These are phyloP conservation scores for Eragrostis tef DNA, from an alignment of 202 grass and related monocot species.

Conservation along the genomic window DNA sequence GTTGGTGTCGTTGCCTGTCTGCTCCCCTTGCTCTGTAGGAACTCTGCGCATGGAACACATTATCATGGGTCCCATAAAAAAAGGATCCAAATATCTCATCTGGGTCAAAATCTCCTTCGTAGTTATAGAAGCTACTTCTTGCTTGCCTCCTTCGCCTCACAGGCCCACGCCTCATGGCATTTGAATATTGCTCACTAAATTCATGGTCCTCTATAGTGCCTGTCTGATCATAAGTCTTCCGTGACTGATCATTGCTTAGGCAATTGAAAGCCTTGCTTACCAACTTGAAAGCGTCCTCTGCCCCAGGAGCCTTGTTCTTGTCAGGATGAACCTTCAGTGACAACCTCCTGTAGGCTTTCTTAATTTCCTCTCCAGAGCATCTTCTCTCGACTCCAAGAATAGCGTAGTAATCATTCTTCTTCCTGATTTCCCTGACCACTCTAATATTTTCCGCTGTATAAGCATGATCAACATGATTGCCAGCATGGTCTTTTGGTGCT, in stretches of 20 bases:
- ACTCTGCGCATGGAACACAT: constrained; percentile 55
- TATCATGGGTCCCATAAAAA: constrained; percentile 71
- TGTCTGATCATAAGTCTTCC: constrained; percentile 72
- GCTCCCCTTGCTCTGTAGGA: constrained; percentile 58
- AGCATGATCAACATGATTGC: constrained; percentile 51
- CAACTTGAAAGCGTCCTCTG: constrained; percentile 89
- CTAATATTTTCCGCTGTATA: constrained; percentile 75
- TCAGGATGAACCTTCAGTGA: constrained; percentile 94
- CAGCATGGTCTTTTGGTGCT: constrained; percentile 32
- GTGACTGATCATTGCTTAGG: constrained; percentile 76
- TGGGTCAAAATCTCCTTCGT: constrained; percentile 67
- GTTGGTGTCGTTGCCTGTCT: constrained; percentile 53
- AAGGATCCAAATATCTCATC: constrained; percentile 91
- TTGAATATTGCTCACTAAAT: constrained; percentile 63
- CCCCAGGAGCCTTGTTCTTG: constrained; percentile 88
- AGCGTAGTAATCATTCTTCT: constrained; percentile 84
- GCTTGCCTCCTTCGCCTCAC: constrained; percentile 53
- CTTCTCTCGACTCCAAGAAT: constrained; percentile 78
- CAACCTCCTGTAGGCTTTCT: constrained; percentile 78
- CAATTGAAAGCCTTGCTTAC: constrained; percentile 91
- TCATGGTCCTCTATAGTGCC: constrained; percentile 61
- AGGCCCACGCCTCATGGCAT: constrained; percentile 55
- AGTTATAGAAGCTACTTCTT: constrained; percentile 67
- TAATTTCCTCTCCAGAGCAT: constrained; percentile 77
- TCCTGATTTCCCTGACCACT: constrained; percentile 66